Base-by-base conservation (phyloP, 495 filamentous ascomycete genomes). In the Tricharina praecox region DNA sequence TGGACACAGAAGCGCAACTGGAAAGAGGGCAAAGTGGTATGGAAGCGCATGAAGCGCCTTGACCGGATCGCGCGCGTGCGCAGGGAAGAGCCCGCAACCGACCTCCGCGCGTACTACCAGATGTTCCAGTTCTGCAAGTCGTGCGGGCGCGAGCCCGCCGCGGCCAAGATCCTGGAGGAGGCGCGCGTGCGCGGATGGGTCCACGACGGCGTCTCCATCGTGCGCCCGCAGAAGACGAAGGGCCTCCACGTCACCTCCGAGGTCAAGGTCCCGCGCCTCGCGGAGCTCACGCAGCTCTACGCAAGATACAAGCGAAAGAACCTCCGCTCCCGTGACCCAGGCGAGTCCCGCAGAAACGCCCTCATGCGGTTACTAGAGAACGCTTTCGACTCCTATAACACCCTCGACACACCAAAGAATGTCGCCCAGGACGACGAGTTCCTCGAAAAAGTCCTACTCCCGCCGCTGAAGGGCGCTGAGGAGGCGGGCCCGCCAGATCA, bases 1-100 rank as follows among this genome's bases (percentile, higher is more conserved):
- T 59, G 49, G 43, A 43, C 51, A 4, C 50, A 59, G 39, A 47
- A 40, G 39, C 16, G 23, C 18, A 18, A 59, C 16, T 59, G 56
- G 56, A 42, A 51, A 21, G 40, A 30, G 9, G 56, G 56, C 0
- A 39, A 45, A 20, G 33, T 50, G 19, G 43, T 51, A 35, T 39
- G 45, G 24, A 9, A 48, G 18, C 47, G 38, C 13, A 16, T 28
- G 20, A 32, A 19, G n/a, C 44, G 41, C 24, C 23, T 24, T 1
- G 28, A 35, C 16, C 11, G 32, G 18, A 11, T 40, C 7, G 15
- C 28, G 11, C 26, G 33, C 1, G 33, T 43, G 25, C 24, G 26
- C 7, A 37, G 40, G 24, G 26, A 43, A 43, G 7, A 19, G 1
- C 24, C 23, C 13, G 3, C 3, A 7, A 20, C 30, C 7, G 56